A percentile compares a stretch with the other conserved stretches of the same genome.
Conservation (phyloP, 2,329 filamentous ascomycete genomes). For the Celoporthe dispersa region DNA sequence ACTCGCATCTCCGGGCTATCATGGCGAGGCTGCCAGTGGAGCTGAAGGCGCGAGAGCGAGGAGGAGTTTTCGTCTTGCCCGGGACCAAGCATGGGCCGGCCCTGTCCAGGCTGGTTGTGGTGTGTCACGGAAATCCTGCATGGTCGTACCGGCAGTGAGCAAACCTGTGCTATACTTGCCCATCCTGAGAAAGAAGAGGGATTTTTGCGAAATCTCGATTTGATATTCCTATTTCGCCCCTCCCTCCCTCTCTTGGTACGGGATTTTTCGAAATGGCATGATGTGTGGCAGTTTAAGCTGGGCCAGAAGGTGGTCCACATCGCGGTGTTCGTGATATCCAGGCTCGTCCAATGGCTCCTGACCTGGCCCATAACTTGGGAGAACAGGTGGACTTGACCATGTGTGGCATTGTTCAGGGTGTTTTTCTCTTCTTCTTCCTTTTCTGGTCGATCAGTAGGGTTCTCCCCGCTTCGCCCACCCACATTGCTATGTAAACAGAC, state of each 20-base stretch:
- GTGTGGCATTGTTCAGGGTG: conserved; percentile 15
- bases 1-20: neutral
- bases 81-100: neutral
- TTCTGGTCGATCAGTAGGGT: neutral
- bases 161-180: conserved; percentile 22
- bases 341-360: neutral
- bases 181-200: conserved; percentile 6
- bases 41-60: neutral
- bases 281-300: conserved; percentile 9
- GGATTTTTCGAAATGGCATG: conserved; percentile 3
- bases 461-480: neutral
- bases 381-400: conserved; percentile 2
- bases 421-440: no score
- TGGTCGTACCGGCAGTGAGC: conserved; percentile 11
- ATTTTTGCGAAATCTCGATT: neutral
- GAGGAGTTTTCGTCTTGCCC: neutral
- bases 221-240: no score
- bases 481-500: neutral
- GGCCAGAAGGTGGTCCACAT: conserved; percentile 17
- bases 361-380: neutral
- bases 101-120: conserved; percentile 10
- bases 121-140: conserved; percentile 9
- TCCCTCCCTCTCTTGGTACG: no score
- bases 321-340: conserved; percentile 12
- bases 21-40: neutral